Base-by-base conservation (phyloP, 768 basidiomycete species). In the Mycena leptocephala region DNA sequence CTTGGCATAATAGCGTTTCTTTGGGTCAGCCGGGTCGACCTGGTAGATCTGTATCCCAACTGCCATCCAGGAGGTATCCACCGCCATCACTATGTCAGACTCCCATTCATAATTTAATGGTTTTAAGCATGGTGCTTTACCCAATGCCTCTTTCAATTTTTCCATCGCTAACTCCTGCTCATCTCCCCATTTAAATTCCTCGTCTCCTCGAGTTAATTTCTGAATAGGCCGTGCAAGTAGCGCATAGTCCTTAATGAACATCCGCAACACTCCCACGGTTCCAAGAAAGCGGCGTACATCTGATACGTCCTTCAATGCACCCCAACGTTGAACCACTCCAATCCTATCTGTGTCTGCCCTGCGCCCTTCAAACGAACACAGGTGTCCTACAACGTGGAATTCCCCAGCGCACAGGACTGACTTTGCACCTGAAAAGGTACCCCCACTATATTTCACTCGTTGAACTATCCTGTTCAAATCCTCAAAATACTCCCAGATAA, bases 101-200 rank as follows among this genome's bases (percentile, higher is more conserved):
- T 62, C 20, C 63, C 85, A 85, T 69, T 85, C 79, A 33, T 11
- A 80, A 69, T 10, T 68, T 33, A 10, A 84, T 39, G 5, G 79
- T 80, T 22, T 82, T 82, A 5, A 1, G 72, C 63, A 51, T 18
- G 48, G 48, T 51, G 16, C 82, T 70, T 0, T 51, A 70, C 59
- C 13, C 9, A 51, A 24, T 35, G 30, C 59, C 82, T 75, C n/a
- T 81, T 84, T 10, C 72, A 76, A 0, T 80, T 76, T 3, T 77
- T 80, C 0, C 24, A 33, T 0, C 81, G 68, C 53, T 30, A 6
- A 0, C 18, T 64, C 41, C 41, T 75, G 68, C 41, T 70, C 68
- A 2, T 75, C 81, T 70, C 80, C 82, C 87, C 88, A 89, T 62
- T 88, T 88, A 24, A 89, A 55, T 86, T 85, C 87, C 88, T 62